Evolutionary conservation across 257 asterid genomes (phyloP), one percentile per base, ranked within the genome.

Genomic region (Solanum microdontum): DNA sequence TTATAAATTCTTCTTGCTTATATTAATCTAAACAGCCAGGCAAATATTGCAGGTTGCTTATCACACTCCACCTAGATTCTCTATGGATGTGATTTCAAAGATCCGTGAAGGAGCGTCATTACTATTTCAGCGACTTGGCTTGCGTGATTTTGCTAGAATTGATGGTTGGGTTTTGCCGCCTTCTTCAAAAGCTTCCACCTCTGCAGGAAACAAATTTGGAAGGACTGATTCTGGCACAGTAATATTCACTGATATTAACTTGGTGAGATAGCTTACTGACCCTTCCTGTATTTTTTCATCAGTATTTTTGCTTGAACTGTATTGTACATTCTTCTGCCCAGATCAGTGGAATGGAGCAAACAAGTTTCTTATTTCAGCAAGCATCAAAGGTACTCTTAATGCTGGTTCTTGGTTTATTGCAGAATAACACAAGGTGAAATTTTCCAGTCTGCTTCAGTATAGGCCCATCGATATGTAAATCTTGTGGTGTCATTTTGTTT

Each of bases 281-380:
- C 34, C 68, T 62, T 73, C 75, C 66, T 36, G 51, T 51, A 51
- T 88, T 87, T 48, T 4, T 60, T 73, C 21, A 85, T 58, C 75
- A 62, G 58, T 88, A 69, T 69, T 66, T 75, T 58, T n/a, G 84
- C 74, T 87, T 64, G 32, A 82, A 72, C 89, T 55, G n/a, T 73
- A n/a, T 74, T 66, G 79, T 86, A 34, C 55, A 86, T 88, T 62
- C 83, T 51, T 83, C 64, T 87, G 76, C 89, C 85, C 90, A 95
- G 98, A 94, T 95, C 88, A 95, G 98, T 87, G 98, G 98, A 86
- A 95, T 95, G 98, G 98, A 94, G 91, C 98, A 95, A 92, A 95
- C 98, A 40, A 95, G 98, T 90, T 95, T 95, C 94, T 89, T 95
- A 66, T 95, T 95, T 93, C 98, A 95, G 91, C 98, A 95, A 90